These are phyloP conservation scores for Phalaenopsis equestris DNA, from an alignment of 106 monocot species.

Conservation along the genomic window DNA sequence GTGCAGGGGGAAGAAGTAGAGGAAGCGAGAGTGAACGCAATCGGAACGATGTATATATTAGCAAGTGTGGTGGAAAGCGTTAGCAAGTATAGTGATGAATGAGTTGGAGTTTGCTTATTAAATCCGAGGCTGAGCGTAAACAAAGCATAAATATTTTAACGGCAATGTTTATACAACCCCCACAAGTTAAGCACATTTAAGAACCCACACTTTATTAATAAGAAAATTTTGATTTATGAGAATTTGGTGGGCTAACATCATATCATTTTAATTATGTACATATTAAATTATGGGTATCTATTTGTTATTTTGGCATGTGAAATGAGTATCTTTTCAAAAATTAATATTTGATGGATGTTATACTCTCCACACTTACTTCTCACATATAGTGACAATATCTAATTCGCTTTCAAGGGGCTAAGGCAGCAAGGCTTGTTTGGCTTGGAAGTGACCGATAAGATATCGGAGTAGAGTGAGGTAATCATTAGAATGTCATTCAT, in stretches of 20 bases:
- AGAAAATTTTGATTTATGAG: too few relatives aligned
- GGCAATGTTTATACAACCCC: background rate
- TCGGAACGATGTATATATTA: background rate
- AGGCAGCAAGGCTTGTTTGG: too few relatives aligned
- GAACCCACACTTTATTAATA: background rate
- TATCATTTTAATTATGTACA: too few relatives aligned
- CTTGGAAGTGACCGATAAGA: too few relatives aligned
- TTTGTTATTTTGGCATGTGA: background rate
- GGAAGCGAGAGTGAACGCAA: background rate
- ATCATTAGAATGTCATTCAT: too few relatives aligned
- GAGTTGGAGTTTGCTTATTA: slow-evolving; percentile 7
- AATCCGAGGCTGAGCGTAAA: background rate
- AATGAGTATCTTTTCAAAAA: background rate
- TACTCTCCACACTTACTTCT: too few relatives aligned
- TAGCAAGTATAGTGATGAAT: background rate
- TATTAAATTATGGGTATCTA: background rate
- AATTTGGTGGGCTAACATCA: too few relatives aligned
- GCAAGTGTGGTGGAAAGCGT: background rate
- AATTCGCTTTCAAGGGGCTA: too few relatives aligned
- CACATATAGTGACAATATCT: too few relatives aligned
- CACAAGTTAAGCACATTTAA: background rate
- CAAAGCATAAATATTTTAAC: background rate
- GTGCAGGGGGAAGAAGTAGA: too few relatives aligned
- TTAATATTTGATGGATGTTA: too few relatives aligned
- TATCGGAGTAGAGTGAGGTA: too few relatives aligned